Conservation (phyloP, 441 rosid species). For the Pelargonium myrrhifolium region DNA sequence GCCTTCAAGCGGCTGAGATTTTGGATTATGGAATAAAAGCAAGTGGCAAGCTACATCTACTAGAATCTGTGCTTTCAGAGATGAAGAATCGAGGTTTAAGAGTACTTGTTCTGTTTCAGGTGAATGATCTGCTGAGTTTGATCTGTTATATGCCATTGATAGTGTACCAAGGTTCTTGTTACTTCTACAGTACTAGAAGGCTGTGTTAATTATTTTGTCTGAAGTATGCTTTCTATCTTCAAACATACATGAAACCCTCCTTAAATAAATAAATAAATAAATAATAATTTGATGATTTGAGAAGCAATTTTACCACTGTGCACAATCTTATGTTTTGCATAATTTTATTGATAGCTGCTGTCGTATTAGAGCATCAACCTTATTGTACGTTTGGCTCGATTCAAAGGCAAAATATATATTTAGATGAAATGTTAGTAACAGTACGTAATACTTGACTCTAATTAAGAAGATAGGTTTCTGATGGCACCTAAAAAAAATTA, state of each 20-base stretch:
- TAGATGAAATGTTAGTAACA: no score
- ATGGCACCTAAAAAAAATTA: no score
- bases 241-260: no score
- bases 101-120: conserved; percentile 89
- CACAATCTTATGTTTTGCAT: not conserved
- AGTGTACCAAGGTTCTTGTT: conserved; percentile 1
- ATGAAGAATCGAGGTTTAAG: conserved; percentile 46
- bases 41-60: conserved; percentile 78
- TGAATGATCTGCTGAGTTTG: conserved; percentile 26
- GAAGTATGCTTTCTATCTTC: not conserved
- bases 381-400: no score
- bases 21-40: conserved; percentile 81
- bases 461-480: no score
- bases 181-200: not conserved
- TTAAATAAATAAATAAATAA: no score
- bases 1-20: conserved; percentile 15
- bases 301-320: not conserved
- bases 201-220: not conserved
- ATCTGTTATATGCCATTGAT: not conserved
- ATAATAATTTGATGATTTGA: not conserved
- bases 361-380: not conserved
- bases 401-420: no score
- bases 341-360: not conserved
- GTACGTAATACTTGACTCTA: no score
- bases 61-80: conserved; percentile 64